phyloP scores from a whole-genome alignment of 176 grass and related monocot species.

The Pontederia crassipes region DNA sequence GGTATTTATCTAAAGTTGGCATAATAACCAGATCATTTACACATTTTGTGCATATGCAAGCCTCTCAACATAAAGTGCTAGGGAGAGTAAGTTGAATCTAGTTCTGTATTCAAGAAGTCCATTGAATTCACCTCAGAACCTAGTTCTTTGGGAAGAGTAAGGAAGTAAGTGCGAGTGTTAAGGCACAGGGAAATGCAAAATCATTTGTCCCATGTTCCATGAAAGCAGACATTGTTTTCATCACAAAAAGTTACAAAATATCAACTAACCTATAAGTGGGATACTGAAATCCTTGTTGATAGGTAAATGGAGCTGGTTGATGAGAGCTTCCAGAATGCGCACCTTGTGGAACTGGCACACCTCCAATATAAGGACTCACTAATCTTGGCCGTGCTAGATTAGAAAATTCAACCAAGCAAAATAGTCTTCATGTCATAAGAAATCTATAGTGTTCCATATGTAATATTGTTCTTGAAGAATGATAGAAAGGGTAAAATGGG shows the following conservation, averaged over 20 bases:
- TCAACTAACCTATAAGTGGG: slow-evolving; percentile 56
- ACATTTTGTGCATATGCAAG: no score
- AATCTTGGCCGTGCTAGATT: slow-evolving; percentile 64
- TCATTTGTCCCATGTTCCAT: no score
- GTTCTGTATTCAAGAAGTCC: no score
- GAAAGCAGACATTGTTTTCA: background rate
- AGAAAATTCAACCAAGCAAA: slow-evolving; percentile 6
- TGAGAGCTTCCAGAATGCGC: slow-evolving; percentile 52
- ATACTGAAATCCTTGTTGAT: slow-evolving; percentile 62
- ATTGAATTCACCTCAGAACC: no score
- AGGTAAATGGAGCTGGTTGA: slow-evolving; percentile 44
- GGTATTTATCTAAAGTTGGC: no score
- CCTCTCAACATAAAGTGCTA: no score
- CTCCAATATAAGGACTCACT: slow-evolving; percentile 52
- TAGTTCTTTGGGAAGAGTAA: no score
- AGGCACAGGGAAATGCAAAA: slow-evolving; percentile 16
- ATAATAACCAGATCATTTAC: no score
- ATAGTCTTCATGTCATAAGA: background rate
- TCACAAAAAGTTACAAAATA: slow-evolving; percentile 3
- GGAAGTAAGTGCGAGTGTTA: no score
- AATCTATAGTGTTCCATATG: background rate
- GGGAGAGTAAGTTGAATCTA: no score
- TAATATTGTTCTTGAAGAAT: background rate
- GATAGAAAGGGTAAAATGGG: background rate
- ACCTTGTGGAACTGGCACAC: slow-evolving; percentile 46